These are phyloP conservation scores for Physaria fendleri DNA, from an alignment of 345 rosid species.

Conservation along the genomic window DNA sequence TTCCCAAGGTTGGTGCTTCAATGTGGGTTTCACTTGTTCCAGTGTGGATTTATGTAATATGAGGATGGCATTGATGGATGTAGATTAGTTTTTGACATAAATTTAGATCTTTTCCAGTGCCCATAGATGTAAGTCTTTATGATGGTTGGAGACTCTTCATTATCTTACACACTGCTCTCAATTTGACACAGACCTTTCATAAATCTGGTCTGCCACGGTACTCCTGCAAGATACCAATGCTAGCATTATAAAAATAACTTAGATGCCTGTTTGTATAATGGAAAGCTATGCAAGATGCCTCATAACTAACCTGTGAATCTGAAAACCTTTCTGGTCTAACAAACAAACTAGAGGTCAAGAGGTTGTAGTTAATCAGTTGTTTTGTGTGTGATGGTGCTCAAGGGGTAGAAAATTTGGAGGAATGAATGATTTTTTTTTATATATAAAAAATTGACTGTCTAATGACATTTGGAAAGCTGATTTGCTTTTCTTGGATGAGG, in stretches of 20 bases:
- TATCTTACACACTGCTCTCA: neutral
- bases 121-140: neutral
- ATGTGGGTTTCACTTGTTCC: constrained; percentile 10
- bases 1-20: constrained; percentile 46
- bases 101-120: neutral
- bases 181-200: neutral
- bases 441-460: neutral
- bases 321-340: neutral
- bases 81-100: neutral
- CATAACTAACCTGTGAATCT: neutral
- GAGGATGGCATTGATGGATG: neutral
- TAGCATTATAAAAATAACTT: neutral
- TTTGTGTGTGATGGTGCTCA: neutral
- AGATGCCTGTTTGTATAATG: neutral
- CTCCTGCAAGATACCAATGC: neutral
- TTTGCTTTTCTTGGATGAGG: neutral
- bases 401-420: neutral
- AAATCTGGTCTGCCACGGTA: constrained; percentile 13
- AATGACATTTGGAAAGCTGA: neutral
- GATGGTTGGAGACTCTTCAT: constrained; percentile 1
- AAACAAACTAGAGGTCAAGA: neutral
- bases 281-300: constrained; percentile 3
- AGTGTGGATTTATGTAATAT: neutral
- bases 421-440: neutral
- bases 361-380: neutral